Percentiles rank a stretch among this genome's conserved stretches.
These are phyloP conservation scores for Jamesozyma gamospora DNA, from an alignment of 805 yeast species.

Conservation along the genomic window DNA sequence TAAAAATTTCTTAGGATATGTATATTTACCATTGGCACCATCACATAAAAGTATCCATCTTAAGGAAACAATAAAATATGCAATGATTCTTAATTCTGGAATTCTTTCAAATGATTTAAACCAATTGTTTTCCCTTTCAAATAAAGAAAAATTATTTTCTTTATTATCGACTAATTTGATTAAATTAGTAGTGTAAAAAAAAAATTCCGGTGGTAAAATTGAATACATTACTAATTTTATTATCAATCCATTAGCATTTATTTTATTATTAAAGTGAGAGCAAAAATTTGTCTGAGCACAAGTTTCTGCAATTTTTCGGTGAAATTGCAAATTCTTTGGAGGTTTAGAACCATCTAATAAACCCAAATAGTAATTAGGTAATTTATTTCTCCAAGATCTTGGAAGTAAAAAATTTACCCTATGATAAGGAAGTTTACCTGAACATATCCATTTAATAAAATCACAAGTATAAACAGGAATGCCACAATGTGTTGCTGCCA, in stretches of 20 bases:
- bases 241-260: conserved; percentile 14
- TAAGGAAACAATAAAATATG: conserved; percentile 17
- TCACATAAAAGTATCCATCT: conserved; percentile 15
- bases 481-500: conserved; percentile 39
- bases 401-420: conserved; percentile 36
- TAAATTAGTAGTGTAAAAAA: conserved; percentile 10
- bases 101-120: conserved; percentile 8
- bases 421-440: conserved; percentile 42
- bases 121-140: conserved; percentile 6
- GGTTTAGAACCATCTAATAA: conserved; percentile 33
- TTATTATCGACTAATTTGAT: conserved; percentile 6
- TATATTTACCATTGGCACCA: conserved; percentile 5
- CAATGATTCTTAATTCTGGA: conserved; percentile 17
- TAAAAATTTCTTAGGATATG: conserved; percentile 10
- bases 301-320: conserved; percentile 2
- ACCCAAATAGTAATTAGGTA: conserved; percentile 33
- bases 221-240: conserved; percentile 14
- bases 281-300: conserved; percentile 8
- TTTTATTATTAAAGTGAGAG: conserved; percentile 5
- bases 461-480: conserved; percentile 44
- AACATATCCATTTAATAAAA: conserved; percentile 33
- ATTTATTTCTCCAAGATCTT: conserved; percentile 23
- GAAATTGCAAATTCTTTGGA: conserved; percentile 23
- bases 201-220: conserved; percentile 22
- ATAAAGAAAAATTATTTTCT: conserved; percentile 6